phyloP scores from a whole-genome alignment of 257 asterid genomes.

The Solanum pennellii region DNA sequence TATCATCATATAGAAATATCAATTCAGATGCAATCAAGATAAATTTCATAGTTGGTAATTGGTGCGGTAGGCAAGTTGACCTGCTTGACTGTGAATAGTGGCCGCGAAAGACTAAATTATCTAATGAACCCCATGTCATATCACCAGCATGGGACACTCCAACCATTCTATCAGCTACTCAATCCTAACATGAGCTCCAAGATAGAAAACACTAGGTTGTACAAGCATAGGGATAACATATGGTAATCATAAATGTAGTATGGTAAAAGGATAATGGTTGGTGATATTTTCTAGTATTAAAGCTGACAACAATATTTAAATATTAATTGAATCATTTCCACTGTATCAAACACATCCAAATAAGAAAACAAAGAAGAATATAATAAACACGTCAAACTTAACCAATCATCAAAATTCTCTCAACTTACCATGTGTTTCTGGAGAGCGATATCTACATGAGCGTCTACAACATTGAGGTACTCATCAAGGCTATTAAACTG shows the following conservation, averaged over 20 bases:
- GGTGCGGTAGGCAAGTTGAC: neutral
- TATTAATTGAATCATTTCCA: neutral
- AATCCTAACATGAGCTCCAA: neutral
- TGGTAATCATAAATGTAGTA: neutral
- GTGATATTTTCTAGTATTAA: neutral
- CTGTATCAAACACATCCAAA: neutral
- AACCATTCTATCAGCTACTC: neutral
- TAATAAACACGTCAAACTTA: neutral
- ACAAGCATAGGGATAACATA: neutral
- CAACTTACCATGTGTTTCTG: conserved; percentile 61
- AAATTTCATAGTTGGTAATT: neutral
- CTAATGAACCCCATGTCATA: neutral
- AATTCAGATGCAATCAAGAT: neutral
- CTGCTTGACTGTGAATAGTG: neutral
- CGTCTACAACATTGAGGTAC: conserved; percentile 53
- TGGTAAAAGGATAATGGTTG: neutral
- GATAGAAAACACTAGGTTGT: neutral
- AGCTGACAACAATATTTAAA: neutral
- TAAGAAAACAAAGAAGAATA: neutral
- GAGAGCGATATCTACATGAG: conserved; percentile 61
- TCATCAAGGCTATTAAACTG: conserved; percentile 33
- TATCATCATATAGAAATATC: neutral
- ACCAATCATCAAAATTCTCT: neutral
- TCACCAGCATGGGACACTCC: neutral
- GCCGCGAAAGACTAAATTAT: neutral